Evolutionary conservation across 352 stramenopile genomes (phyloP), one percentile per base, ranked within the genome.

Genomic region (Phytopythium sindhum): DNA sequence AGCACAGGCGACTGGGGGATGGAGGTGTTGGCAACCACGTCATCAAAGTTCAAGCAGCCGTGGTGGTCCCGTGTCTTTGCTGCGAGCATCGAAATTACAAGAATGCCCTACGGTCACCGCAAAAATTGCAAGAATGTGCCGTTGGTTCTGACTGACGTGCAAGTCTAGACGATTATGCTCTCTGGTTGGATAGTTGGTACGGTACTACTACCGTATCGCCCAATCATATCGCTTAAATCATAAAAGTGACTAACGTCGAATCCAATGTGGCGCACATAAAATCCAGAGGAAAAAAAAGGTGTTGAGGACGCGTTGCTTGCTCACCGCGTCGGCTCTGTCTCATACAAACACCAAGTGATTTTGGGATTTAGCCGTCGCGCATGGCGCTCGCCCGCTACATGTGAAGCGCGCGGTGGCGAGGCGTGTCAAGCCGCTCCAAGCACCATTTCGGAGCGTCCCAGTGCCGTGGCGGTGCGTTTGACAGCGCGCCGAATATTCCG

Each of bases 371-470:
- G 4, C 4, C 9, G 4, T 9, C 4, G 4, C 31, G 31, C 31
- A 9, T 9, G 31, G 9, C 31, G 31, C 31, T 37, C 9, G 31
- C 31, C 9, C 31, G 31, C 31, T 37, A 37, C 31, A 37, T 37
- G 31, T 37, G 31, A 37, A 37, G 31, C 31, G 31, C 31, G 31
- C 31, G 31, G 31, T 37, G 31, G 31, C 31, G 31, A 37, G 14
- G 41, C 41, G 19, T 26, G 41, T 48, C 41, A 48, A 48, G 24
- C 41, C 15, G 41, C 41, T 17, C 41, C 41, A 48, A 48, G 41
- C 41, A 48, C 41, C 41, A 48, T 48, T 48, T 48, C 41, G 41
- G 41, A 48, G 41, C 39, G 39, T 44, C 41, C 41, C 17, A 48
- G 19, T 17, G 41, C 41, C 41, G 17, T 12, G 39, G 39, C 39